Conservation (phyloP, 106 monocot genomes). For the Allium cepa region DNA sequence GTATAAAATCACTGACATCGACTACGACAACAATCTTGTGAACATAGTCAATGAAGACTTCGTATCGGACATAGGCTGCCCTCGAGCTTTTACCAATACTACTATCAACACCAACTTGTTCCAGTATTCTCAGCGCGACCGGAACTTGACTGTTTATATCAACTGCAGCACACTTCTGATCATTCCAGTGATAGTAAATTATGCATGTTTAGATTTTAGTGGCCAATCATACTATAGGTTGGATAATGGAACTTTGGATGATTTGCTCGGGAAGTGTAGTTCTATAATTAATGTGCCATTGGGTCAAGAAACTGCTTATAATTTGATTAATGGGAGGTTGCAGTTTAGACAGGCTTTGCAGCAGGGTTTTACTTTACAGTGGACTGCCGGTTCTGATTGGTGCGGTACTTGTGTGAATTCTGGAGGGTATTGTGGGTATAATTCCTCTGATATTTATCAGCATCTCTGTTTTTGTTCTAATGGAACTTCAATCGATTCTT, state of each 20-base stretch:
- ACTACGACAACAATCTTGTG: conserved; percentile 6
- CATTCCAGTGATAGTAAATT: not conserved
- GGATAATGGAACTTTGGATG: not conserved
- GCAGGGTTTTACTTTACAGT: conserved; percentile 20
- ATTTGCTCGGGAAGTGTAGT: not conserved
- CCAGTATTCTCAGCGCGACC: not conserved
- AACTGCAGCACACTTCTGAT: not conserved
- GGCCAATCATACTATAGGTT: not conserved
- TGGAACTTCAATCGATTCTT: not conserved
- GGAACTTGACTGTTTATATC: not conserved
- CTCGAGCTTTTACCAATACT: not conserved
- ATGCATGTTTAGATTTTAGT: not conserved
- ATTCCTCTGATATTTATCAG: not conserved
- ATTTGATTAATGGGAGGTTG: not conserved
- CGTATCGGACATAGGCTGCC: not conserved
- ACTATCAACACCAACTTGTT: not conserved
- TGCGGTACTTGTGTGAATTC: conserved; percentile 14
- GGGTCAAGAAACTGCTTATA: not conserved
- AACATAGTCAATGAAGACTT: not conserved
- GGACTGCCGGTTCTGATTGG: conserved; percentile 14
- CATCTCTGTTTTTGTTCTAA: conserved; percentile 16
- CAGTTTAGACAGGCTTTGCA: not conserved
- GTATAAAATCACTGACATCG: conserved; percentile 6
- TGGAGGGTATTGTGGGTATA: conserved; percentile 24
- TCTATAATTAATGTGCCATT: not conserved